A percentile compares a stretch with the other conserved stretches of the same genome.
Conservation (phyloP, 1,139 yeast species). For the Hyphopichia fennica region DNA sequence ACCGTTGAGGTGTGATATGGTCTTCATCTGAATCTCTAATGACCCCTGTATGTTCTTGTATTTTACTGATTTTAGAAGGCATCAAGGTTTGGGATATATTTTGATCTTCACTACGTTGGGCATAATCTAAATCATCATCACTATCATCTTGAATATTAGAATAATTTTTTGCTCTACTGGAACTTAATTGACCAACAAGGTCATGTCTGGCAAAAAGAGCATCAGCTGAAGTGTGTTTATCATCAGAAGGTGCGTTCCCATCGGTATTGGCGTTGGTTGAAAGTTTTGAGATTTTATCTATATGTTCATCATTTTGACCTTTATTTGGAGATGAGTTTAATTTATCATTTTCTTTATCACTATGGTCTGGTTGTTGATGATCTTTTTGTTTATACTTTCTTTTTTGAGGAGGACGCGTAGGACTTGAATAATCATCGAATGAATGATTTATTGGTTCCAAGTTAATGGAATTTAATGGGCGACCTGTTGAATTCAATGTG, state of each 20-base stretch:
- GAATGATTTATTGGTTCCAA: background rate
- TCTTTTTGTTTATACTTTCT: background rate
- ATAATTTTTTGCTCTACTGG: conserved; percentile 5
- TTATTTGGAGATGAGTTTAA: conserved; percentile 4
- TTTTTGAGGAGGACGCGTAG: conserved; percentile 2
- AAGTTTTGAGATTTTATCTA: conserved; percentile 23
- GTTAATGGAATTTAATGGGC: background rate
- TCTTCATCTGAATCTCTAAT: conserved; percentile 8
- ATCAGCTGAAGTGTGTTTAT: conserved; percentile 8
- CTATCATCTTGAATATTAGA: conserved; percentile 25
- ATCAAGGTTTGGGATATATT: conserved; percentile 21
- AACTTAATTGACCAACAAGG: conserved; percentile 22
- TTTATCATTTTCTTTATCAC: conserved; percentile 2
- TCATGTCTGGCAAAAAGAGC: conserved; percentile 26
- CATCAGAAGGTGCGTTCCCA: conserved; percentile 11
- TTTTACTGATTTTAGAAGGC: conserved; percentile 7
- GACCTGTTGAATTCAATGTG: background rate
- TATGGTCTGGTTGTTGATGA: background rate
- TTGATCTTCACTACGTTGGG: conserved; percentile 8
- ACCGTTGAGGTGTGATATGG: conserved; percentile 40
- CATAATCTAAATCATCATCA: conserved; percentile 24
- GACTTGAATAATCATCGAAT: conserved; percentile 1
- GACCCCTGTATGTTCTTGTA: background rate
- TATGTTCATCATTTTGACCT: background rate
- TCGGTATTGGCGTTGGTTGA: conserved; percentile 20